A percentile compares a stretch with the other conserved stretches of the same genome.
Evolutionary conservation across 2,329 filamentous ascomycete species (phyloP).

Genomic region (Chalaropsis ovoidea): DNA sequence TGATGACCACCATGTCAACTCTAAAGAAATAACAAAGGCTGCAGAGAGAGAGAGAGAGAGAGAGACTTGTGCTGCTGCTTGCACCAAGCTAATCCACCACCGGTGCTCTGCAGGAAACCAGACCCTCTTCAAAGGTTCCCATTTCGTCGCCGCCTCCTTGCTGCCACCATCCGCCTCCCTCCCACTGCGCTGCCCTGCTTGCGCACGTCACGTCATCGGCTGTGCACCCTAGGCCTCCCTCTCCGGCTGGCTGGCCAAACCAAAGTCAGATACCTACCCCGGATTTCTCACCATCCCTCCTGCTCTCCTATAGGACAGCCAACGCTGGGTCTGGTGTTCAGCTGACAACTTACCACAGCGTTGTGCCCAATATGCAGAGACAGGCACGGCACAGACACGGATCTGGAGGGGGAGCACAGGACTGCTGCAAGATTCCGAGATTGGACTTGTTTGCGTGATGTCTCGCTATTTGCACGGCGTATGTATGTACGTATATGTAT

Average conservation of each 20-base stretch:
- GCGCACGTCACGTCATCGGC: conserved; percentile 9
- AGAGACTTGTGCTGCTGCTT: no score
- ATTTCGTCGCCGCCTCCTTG: not conserved
- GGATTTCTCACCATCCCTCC: not conserved
- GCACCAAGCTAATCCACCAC: not conserved
- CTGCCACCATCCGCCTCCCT: not conserved
- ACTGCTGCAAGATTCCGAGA: not conserved
- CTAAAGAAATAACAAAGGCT: not conserved
- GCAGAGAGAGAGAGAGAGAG: no score
- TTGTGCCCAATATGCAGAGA: not conserved
- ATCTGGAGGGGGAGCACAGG: not conserved
- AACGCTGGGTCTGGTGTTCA: not conserved
- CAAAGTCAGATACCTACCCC: not conserved
- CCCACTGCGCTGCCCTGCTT: not conserved
- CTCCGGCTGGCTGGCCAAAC: not conserved
- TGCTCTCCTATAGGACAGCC: not conserved
- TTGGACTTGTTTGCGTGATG: not conserved
- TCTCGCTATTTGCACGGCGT: not conserved
- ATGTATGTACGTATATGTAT: no score
- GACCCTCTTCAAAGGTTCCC: no score
- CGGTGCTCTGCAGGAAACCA: no score
- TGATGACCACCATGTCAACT: not conserved
- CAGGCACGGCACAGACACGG: not conserved
- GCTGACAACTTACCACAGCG: not conserved
- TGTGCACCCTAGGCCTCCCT: not conserved